A percentile compares a stretch with the other conserved stretches of the same genome.
Evolutionary conservation across 2,329 filamentous ascomycete genomes (phyloP).

Genomic region (Penicillium sp.): DNA sequence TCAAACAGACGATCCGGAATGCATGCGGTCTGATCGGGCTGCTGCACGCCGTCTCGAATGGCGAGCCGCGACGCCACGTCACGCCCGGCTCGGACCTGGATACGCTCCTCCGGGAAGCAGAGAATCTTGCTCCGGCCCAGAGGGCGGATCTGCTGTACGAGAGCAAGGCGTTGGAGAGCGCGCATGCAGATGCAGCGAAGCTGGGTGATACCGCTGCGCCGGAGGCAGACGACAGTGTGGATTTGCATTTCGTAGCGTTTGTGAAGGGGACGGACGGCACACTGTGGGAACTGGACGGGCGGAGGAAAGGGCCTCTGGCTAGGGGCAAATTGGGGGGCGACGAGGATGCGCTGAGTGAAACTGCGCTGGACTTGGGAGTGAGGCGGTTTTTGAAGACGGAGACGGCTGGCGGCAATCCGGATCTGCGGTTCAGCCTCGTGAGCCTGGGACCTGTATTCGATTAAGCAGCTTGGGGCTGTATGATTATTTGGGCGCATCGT

Average conservation of each 20-base stretch:
- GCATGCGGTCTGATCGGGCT: conserved; percentile 89
- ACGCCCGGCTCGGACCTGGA: conserved; percentile 47
- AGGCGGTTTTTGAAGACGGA: conserved; percentile 59
- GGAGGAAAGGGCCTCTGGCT: conserved; percentile 69
- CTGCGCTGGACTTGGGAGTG: conserved; percentile 69
- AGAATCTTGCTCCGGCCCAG: conserved; percentile 62
- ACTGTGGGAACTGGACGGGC: conserved; percentile 79
- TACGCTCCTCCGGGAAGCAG: conserved; percentile 65
- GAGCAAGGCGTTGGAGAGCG: conserved; percentile 69
- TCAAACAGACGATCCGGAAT: conserved; percentile 90
- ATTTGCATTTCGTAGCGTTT: conserved; percentile 95
- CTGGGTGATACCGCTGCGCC: conserved; percentile 78
- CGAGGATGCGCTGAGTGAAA: conserved; percentile 72
- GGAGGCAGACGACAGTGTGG: conserved; percentile 73
- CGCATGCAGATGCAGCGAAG: conserved; percentile 73
- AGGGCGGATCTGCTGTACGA: conserved; percentile 75
- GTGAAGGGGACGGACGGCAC: conserved; percentile 69
- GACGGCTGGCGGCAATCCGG: conserved; percentile 53
- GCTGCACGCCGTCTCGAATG: conserved; percentile 78
- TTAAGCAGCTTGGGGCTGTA: conserved; percentile 31
- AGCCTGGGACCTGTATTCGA: conserved; percentile 57
- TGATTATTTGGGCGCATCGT: too few relatives aligned
- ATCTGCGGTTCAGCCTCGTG: conserved; percentile 62
- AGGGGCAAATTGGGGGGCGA: conserved; percentile 57
- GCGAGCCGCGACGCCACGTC: conserved; percentile 63